Evolutionary conservation across 257 asterid species (phyloP), one percentile per base, ranked within the genome.

Genomic region (Dorcoceras hygrometricum): DNA sequence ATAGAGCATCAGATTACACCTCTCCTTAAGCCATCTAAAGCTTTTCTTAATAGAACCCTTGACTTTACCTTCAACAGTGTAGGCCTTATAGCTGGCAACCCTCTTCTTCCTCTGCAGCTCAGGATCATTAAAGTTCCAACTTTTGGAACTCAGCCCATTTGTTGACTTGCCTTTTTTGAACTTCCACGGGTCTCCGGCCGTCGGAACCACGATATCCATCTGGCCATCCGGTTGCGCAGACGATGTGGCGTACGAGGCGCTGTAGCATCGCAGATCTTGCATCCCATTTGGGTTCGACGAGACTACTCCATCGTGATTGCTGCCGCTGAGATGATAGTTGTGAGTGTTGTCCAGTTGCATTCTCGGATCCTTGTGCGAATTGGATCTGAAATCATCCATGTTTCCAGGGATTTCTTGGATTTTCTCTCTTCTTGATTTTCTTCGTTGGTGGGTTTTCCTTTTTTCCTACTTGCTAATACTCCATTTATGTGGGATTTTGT

Each of bases 51-150:
- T 23, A 1, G 96, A 88, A 18, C 95, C 95, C 72, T 90, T 89
- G 10, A 89, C 75, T 61, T 88, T 86, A 11, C 93, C 96, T 76
- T 91, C 91, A 64, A 86, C 93, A 10, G 85, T 57, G 69, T 88
- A 91, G 4, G 80, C 94, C 74, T 85, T 91, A 74, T 88, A 91
- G 75, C 87, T 78, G 19, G 94, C 96, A 1, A 88, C 91, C 72
- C 97, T 88, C 72, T 83, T 88, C 76, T 88, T 88, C 89, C 96
- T 83, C 80, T 81, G 89, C 82, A 88, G 63, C 72, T 91, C 96
- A 1, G 94, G 94, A 73, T 91, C 96, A 61, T 11, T 63, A 6
- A 87, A 78, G 57, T 76, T 77, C 95, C 95, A 82, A 11, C 68
- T 81, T 9, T 76, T 88, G n/a, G 95, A 78, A 48, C 24, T 64